These are phyloP conservation scores for Cryphonectria parasitica DNA, from an alignment of 2,329 filamentous ascomycete genomes.

Conservation along the genomic window DNA sequence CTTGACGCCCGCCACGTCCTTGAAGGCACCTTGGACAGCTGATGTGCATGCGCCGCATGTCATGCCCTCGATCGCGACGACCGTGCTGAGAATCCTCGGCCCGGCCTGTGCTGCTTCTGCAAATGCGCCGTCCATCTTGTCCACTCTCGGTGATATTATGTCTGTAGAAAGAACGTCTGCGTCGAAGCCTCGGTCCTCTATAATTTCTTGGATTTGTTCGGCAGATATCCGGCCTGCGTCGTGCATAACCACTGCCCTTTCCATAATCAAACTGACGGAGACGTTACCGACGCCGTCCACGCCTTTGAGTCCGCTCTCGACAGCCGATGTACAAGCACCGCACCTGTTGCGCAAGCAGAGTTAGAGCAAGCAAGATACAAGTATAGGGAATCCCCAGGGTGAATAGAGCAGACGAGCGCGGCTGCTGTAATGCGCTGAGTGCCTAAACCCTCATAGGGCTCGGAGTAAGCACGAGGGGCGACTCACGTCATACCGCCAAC, in stretches of 20 bases:
- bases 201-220: conserved; percentile 78
- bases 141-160: conserved; percentile 57
- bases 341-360: conserved; percentile 61
- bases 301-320: conserved; percentile 86
- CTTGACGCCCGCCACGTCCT: conserved; percentile 72
- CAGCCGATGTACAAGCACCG: conserved; percentile 92
- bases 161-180: conserved; percentile 86
- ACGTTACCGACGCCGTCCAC: conserved; percentile 82
- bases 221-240: conserved; percentile 75
- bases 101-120: conserved; percentile 42
- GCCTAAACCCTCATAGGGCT: conserved; percentile 12
- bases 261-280: conserved; percentile 92
- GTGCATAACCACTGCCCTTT: conserved; percentile 92
- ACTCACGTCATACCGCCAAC: conserved; percentile 85
- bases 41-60: conserved; percentile 90
- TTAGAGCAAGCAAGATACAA: conserved; percentile 35
- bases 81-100: conserved; percentile 64
- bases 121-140: conserved; percentile 40
- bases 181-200: conserved; percentile 92
- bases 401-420: not conserved
- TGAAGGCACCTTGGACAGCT: conserved; percentile 80
- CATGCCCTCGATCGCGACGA: conserved; percentile 82
- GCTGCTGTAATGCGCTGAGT: conserved; percentile 8
- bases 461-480: not conserved
- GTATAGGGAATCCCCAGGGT: conserved; percentile 3